A percentile compares a stretch with the other conserved stretches of the same genome.
phyloP scores from a whole-genome alignment of 169 alveolate species.

The Cystoisospora suis region DNA sequence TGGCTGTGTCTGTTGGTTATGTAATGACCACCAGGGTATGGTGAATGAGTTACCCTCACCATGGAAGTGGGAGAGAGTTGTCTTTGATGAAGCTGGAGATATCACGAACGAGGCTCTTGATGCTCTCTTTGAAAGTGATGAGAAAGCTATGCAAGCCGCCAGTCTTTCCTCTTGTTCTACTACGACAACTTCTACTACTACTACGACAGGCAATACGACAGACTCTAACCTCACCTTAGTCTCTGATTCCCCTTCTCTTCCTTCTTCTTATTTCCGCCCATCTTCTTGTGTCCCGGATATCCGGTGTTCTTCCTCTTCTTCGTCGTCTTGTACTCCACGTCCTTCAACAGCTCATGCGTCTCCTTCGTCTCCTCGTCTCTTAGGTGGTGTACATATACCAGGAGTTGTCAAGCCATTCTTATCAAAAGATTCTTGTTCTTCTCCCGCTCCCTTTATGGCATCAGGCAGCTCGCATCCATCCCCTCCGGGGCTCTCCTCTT shows the following conservation, averaged over 20 bases:
- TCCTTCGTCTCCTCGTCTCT: neutral
- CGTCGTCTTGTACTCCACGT: neutral
- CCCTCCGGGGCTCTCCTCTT: no score
- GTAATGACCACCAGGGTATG: slow-evolving; percentile 46
- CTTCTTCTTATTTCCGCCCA: no score
- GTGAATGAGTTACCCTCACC: slow-evolving; percentile 60
- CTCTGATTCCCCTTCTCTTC: no score
- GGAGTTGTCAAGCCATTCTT: no score
- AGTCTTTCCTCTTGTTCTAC: neutral
- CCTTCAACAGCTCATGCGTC: neutral
- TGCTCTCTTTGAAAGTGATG: slow-evolving; percentile 42
- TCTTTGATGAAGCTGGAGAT: slow-evolving; percentile 45
- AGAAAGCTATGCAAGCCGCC: neutral
- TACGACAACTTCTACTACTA: slow-evolving; percentile 46
- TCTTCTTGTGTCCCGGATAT: no score
- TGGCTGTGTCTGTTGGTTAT: neutral
- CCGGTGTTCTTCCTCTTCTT: no score
- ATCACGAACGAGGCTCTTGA: slow-evolving; percentile 39
- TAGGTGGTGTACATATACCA: no score
- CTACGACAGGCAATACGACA: slow-evolving; percentile 18
- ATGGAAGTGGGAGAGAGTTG: slow-evolving; percentile 61
- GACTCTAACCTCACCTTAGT: neutral
- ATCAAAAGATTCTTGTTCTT: no score
- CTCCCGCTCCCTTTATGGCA: no score
- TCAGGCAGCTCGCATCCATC: no score